Conservation (phyloP, 108 stramenopile genomes). For the Mediolabrus comicus region DNA sequence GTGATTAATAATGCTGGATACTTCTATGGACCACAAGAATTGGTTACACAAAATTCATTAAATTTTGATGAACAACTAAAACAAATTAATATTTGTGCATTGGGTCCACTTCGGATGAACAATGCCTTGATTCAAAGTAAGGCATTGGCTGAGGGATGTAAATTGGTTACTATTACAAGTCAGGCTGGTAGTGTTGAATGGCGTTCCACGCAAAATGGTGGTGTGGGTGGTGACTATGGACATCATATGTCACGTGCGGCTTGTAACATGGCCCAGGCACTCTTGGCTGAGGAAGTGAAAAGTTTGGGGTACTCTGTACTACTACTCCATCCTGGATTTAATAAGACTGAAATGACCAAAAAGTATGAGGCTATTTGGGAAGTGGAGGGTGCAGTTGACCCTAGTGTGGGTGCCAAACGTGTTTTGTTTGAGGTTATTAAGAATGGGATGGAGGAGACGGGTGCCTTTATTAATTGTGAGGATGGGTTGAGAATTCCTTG, state of each 20-base stretch:
- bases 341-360: constrained; percentile 90
- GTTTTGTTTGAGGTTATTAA: constrained; percentile 78
- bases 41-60: constrained; percentile 61
- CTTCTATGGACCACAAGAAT: constrained; percentile 80
- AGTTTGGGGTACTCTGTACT: constrained; percentile 74
- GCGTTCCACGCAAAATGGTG: constrained; percentile 79
- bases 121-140: constrained; percentile 64
- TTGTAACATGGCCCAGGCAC: constrained; percentile 83
- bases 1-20: constrained; percentile 90
- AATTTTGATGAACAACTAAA: constrained; percentile 89
- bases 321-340: constrained; percentile 90
- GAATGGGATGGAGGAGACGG: constrained; percentile 64
- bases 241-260: constrained; percentile 94
- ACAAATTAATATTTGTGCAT: constrained; percentile 87
- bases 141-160: constrained; percentile 71
- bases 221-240: constrained; percentile 81
- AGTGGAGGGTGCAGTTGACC: constrained; percentile 82
- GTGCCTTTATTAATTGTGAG: constrained; percentile 85
- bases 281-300: constrained; percentile 83
- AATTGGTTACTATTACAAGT: constrained; percentile 84
- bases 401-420: constrained; percentile 76
- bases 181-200: constrained; percentile 89
- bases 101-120: constrained; percentile 87
- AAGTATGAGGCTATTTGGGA: constrained; percentile 92
- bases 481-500: constrained; percentile 84